Evolutionary conservation across 2,329 filamentous ascomycete genomes (phyloP).

Genomic region (Aspergillus udagawae): DNA sequence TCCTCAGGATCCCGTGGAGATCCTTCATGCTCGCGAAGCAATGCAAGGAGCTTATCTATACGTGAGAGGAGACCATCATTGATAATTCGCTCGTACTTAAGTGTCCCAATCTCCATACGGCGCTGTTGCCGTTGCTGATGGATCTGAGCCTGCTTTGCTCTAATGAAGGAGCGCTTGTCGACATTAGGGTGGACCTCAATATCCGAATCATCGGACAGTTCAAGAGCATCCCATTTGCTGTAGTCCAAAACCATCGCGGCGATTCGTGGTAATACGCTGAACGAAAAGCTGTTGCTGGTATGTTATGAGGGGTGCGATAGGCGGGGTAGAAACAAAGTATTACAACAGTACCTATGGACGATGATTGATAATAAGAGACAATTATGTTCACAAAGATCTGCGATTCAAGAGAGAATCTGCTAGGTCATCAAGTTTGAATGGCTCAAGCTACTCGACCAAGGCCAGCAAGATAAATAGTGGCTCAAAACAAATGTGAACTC

Average conservation of each 20-base stretch:
- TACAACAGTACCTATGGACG: background rate
- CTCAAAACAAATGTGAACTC: background rate
- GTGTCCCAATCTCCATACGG: slow-evolving; percentile 80
- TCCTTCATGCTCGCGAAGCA: slow-evolving; percentile 70
- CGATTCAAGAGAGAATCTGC: background rate
- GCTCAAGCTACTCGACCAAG: background rate
- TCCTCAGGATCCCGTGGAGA: slow-evolving; percentile 66
- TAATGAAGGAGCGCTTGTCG: slow-evolving; percentile 97
- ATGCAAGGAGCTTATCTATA: slow-evolving; percentile 72
- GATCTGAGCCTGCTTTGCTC: slow-evolving; percentile 96
- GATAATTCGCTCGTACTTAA: slow-evolving; percentile 84
- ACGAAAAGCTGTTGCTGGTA: slow-evolving; percentile 10
- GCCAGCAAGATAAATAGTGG: background rate
- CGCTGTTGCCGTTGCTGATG: slow-evolving; percentile 85
- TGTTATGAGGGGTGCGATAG: slow-evolving; percentile 14
- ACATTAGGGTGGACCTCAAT: slow-evolving; percentile 98
- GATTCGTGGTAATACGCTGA: slow-evolving; percentile 12
- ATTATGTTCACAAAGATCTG: background rate
- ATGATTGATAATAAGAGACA: background rate
- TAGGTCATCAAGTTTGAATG: background rate
- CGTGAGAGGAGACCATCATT: slow-evolving; percentile 86
- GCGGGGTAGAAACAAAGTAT: slow-evolving; percentile 14
- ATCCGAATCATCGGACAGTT: slow-evolving; percentile 97
- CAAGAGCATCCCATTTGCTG: slow-evolving; percentile 70
- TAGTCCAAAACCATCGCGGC: slow-evolving; percentile 58